Evolutionary conservation across 1,139 yeast genomes (phyloP).

Genomic region (Saccharomyces hybrid): DNA sequence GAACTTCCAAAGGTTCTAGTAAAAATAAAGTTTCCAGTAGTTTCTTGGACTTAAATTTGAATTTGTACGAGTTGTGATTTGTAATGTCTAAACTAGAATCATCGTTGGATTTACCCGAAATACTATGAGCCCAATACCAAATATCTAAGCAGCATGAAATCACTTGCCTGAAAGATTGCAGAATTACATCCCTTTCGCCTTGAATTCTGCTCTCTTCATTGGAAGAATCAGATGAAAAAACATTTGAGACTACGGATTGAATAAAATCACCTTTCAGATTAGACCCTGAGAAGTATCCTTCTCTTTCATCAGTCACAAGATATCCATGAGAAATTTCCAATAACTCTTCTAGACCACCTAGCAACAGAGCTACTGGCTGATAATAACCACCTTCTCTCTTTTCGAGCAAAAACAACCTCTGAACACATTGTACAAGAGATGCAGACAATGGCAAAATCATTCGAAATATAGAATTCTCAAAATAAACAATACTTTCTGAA

Average conservation of each 20-base stretch:
- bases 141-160: constrained; percentile 48
- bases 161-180: constrained; percentile 59
- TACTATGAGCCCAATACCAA: constrained; percentile 68
- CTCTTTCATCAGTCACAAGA: constrained; percentile 32
- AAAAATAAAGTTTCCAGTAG: constrained; percentile 61
- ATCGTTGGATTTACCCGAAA: constrained; percentile 65
- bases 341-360: constrained; percentile 62
- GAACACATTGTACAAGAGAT: constrained; percentile 27
- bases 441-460: constrained; percentile 31
- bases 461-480: constrained; percentile 27
- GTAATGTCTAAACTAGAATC: constrained; percentile 26
- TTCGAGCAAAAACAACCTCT: constrained; percentile 18
- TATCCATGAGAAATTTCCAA: constrained; percentile 55
- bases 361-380: constrained; percentile 40
- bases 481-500: constrained; percentile 29
- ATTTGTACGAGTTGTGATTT: constrained; percentile 49
- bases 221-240: constrained; percentile 73
- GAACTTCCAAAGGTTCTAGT: constrained; percentile 65
- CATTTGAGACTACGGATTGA: constrained; percentile 53
- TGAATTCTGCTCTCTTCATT: constrained; percentile 48
- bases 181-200: constrained; percentile 46
- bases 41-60: constrained; percentile 65
- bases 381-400: constrained; percentile 21
- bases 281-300: constrained; percentile 16
- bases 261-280: constrained; percentile 28